Evolutionary conservation across 768 basidiomycete genomes (phyloP).

Genomic region (Pleurotus salmoneostramineus): DNA sequence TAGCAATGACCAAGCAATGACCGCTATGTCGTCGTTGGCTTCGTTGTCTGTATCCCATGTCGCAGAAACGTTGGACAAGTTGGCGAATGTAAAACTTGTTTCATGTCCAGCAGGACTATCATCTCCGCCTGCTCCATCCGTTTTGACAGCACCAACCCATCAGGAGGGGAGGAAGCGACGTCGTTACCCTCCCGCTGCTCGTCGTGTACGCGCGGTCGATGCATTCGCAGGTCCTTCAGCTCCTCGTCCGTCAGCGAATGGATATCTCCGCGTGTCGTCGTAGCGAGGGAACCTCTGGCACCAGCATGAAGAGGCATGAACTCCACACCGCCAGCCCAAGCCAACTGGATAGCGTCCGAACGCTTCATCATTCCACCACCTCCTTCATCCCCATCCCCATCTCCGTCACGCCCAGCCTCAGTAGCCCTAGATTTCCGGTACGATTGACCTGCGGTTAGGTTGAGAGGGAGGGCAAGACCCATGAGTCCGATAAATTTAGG

Average conservation of each 20-base stretch:
- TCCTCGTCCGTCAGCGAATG: slow-evolving; percentile 33
- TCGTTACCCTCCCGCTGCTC: slow-evolving; percentile 19
- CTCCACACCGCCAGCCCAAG: slow-evolving; percentile 11
- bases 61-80: background rate
- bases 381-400: slow-evolving; percentile 9
- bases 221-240: slow-evolving; percentile 31
- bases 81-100: background rate
- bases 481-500: slow-evolving; percentile 61
- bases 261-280: slow-evolving; percentile 16
- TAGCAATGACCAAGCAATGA: background rate
- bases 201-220: slow-evolving; percentile 25
- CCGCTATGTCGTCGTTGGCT: slow-evolving; percentile 5
- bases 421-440: slow-evolving; percentile 33
- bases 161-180: background rate
- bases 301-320: background rate
- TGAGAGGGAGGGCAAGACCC: slow-evolving; percentile 69
- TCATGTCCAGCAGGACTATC: background rate
- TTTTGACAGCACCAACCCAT: slow-evolving; percentile 2
- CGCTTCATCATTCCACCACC: slow-evolving; percentile 14
- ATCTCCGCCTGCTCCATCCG: background rate
- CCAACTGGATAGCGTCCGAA: slow-evolving; percentile 31
- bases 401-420: slow-evolving; percentile 3
- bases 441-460: slow-evolving; percentile 74
- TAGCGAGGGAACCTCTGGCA: background rate
- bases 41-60: background rate